Base-by-base conservation (phyloP, 192 early-diverging fungal genomes). In the Linnemannia hyalina region DNA sequence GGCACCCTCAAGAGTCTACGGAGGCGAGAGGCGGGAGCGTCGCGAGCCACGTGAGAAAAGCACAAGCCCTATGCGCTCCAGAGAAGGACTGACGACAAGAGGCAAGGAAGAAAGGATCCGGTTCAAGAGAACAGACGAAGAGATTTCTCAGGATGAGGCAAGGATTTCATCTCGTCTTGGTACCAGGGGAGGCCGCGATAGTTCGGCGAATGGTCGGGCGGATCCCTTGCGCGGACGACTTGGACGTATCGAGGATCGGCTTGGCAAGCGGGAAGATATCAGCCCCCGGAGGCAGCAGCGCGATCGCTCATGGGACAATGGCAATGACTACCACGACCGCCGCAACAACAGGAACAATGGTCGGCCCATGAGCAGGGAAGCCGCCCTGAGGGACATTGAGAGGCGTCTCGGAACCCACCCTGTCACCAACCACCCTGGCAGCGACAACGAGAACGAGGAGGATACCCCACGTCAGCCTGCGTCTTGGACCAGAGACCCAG, bases 151-250 rank as follows among this genome's bases (percentile, higher is more conserved):
- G 16, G 79, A 86, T 42, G 75, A 86, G 36, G 47, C 68, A 10
- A 77, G 80, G 72, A 86, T 80, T 20, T 65, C 72, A 32, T 42
- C 84, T 18, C 84, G 84, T 13, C 80, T 86, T 52, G 84, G 84
- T 13, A 73, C 36, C 5, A 47, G 46, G 40, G 47, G 55, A 1
- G 49, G 71, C 15, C 60, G 76, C 16, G 71, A 65, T 41, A 68
- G 73, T 16, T 65, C 26, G 26, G 11, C 60, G 3, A 76, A 71
- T 52, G 75, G 75, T 29, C 63, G 74, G 1, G 2, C 70, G 6
- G 81, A 76, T 23, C 68, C 47, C 9, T 36, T 72, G 35, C 35
- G 49, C 15, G 69, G 78, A 20, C 77, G 82, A 18, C 41, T 83
- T 32, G 82, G 82, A 44, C 73, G 76, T 35, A 76, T 82, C 32